Percentiles rank a stretch among this genome's conserved stretches.
phyloP scores from a whole-genome alignment of 2,329 filamentous ascomycete genomes.

The Claviceps sp. region DNA sequence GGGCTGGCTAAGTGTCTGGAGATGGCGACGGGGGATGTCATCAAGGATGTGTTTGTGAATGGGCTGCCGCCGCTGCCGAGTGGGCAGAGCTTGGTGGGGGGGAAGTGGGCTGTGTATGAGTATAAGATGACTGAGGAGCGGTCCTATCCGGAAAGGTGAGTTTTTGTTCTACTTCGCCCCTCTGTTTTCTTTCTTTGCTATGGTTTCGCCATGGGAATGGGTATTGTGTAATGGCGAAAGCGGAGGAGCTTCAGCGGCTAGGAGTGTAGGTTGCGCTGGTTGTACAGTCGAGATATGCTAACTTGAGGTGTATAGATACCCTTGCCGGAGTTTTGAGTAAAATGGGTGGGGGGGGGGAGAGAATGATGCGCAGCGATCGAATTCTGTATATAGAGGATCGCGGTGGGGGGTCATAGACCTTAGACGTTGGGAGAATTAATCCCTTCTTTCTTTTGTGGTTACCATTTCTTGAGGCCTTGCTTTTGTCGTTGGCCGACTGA shows the following conservation, averaged over 20 bases:
- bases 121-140: constrained; percentile 52
- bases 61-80: constrained; percentile 81
- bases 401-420: background rate
- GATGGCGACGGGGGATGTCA: constrained; percentile 33
- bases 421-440: background rate
- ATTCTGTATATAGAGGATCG: constrained; percentile 3
- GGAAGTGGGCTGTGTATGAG: constrained; percentile 53
- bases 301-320: constrained; percentile 35
- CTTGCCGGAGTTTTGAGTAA: constrained; percentile 49
- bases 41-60: constrained; percentile 52
- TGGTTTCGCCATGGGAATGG: background rate
- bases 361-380: constrained; percentile 10
- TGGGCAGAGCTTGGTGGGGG: constrained; percentile 43
- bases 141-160: constrained; percentile 53
- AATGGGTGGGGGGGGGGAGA: background rate
- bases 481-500: background rate
- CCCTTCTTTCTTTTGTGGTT: background rate
- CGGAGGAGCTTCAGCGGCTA: no score
- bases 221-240: no score
- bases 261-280: no score
- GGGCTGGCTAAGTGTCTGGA: constrained; percentile 64
- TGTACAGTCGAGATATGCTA: constrained; percentile 12
- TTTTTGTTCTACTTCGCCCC: constrained; percentile 12
- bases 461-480: background rate
- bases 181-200: constrained; percentile 2